phyloP scores from a whole-genome alignment of 495 filamentous ascomycete species.

The Poronia punctata region DNA sequence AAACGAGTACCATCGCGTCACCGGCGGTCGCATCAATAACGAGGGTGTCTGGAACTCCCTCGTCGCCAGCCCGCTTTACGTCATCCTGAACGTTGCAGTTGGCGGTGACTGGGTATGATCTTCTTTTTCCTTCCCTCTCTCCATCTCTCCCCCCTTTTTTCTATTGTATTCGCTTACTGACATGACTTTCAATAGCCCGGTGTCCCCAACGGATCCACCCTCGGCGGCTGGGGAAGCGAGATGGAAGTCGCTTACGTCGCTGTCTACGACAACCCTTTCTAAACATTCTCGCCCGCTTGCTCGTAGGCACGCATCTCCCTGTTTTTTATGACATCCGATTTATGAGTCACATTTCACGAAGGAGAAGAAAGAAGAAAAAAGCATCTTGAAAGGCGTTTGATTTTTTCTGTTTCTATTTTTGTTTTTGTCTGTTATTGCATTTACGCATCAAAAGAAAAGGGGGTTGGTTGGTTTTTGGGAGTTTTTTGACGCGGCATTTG shows the following conservation, averaged over 20 bases:
- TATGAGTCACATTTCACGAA: no score
- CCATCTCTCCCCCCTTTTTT: slow-evolving; percentile 1
- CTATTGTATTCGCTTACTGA: slow-evolving; percentile 7
- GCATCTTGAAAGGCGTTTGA: no score
- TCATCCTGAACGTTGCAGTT: slow-evolving; percentile 47
- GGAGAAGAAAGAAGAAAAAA: no score
- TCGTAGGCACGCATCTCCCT: no score
- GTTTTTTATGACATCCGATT: no score
- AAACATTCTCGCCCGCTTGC: neutral
- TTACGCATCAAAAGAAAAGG: no score
- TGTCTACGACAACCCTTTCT: slow-evolving; percentile 23
- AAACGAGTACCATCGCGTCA: slow-evolving; percentile 31
- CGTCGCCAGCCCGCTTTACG: slow-evolving; percentile 30
- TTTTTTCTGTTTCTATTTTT: no score
- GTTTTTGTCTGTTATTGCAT: no score
- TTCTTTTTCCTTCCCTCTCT: slow-evolving; percentile 4
- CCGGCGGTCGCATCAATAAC: slow-evolving; percentile 30
- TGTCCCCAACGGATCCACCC: slow-evolving; percentile 30
- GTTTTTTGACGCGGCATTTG: slow-evolving; percentile 2
- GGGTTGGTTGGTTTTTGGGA: neutral
- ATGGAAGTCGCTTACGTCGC: slow-evolving; percentile 44
- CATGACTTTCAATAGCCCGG: slow-evolving; percentile 24
- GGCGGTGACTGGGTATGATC: slow-evolving; percentile 43
- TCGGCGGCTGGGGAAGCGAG: slow-evolving; percentile 34
- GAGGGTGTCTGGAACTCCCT: slow-evolving; percentile 32